These are phyloP conservation scores for Pseudonitzschia pungens DNA, from an alignment of 108 stramenopile species.

Conservation along the genomic window DNA sequence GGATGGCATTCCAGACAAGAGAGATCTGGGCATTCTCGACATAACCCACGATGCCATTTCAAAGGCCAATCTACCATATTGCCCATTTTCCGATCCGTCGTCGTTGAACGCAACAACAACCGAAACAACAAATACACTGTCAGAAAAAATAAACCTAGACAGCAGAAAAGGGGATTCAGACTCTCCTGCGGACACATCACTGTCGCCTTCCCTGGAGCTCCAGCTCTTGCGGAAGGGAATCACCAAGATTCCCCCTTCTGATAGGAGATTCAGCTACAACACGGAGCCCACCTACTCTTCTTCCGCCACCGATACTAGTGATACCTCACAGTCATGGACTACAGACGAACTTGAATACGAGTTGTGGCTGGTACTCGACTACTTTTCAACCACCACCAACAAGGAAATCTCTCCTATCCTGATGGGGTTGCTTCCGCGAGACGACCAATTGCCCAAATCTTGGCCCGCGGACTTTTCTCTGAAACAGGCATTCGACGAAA, in stretches of 20 bases:
- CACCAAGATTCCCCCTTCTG: constrained; percentile 26
- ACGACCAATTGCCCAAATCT: constrained; percentile 10
- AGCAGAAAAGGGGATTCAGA: not conserved
- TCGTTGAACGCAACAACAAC: not conserved
- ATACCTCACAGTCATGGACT: constrained; percentile 25
- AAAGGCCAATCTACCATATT: constrained; percentile 53
- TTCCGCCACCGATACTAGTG: not conserved
- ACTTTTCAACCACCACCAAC: constrained; percentile 43
- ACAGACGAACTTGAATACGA: constrained; percentile 57
- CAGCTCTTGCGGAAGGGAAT: constrained; percentile 48
- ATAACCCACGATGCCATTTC: constrained; percentile 53
- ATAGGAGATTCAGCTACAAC: constrained; percentile 17
- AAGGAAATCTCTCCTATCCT: constrained; percentile 47
- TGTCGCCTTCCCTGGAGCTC: constrained; percentile 45
- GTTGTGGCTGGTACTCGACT: constrained; percentile 62
- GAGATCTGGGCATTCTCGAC: constrained; percentile 44
- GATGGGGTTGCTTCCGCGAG: constrained; percentile 44
- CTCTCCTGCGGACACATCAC: not conserved
- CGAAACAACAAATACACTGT: not conserved
- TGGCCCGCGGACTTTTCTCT: constrained; percentile 36
- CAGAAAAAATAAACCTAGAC: not conserved
- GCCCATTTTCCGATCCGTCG: constrained; percentile 40
- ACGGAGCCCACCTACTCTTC: not conserved
- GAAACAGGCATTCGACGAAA: constrained; percentile 15
- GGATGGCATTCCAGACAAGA: constrained; percentile 38